Base-by-base conservation (phyloP, 2,329 filamentous ascomycete species). In the Penicillium sp. region DNA sequence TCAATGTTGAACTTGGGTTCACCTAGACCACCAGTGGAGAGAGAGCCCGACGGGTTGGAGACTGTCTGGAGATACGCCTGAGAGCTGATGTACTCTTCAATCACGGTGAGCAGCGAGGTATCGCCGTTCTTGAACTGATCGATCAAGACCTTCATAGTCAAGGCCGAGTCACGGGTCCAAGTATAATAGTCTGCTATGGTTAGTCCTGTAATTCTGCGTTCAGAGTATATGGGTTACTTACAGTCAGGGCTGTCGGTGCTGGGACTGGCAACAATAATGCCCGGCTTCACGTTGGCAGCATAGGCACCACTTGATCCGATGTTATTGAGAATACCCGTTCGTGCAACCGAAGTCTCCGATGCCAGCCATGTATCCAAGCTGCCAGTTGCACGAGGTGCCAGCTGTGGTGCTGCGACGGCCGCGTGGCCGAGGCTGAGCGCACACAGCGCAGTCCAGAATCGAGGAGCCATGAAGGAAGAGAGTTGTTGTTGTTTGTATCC, bases 1-100 rank as follows among this genome's bases (percentile, higher is more conserved):
- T 92, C 84, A 44, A 87, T 86, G 59, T 89, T 82, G 77, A 86
- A 93, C 77, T 93, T 93, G 59, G 91, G 85, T 75, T 94, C 91
- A 33, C 85, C 91, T 8, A 94, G 75, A 6, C 85, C 84, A 17
- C 73, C 74, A 15, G 81, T 79, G 3, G 78, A 76, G 1, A 85
- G 75, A 22, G 78, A 77, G 1, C 90, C 90, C 0, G 89, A 91
- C 0, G 88, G 91, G 75, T 92, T 93, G 6, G 84, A 83, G 1
- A 91, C 83, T 0, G 81, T 83, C 74, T 92, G 90, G 0, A 92
- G 80, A 56, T 81, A 80, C 8, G 89, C 89, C 76, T 93, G 89
- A 1, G 89, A 78, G 26, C 79, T 81, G 69, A 92, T 86, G 69
- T 89, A 94, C 68, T 90, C 83, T 67, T 91, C 82, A 53, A 94